Base-by-base conservation (phyloP, 2,329 filamentous ascomycete genomes). In the Cladosporium cucumerinum region DNA sequence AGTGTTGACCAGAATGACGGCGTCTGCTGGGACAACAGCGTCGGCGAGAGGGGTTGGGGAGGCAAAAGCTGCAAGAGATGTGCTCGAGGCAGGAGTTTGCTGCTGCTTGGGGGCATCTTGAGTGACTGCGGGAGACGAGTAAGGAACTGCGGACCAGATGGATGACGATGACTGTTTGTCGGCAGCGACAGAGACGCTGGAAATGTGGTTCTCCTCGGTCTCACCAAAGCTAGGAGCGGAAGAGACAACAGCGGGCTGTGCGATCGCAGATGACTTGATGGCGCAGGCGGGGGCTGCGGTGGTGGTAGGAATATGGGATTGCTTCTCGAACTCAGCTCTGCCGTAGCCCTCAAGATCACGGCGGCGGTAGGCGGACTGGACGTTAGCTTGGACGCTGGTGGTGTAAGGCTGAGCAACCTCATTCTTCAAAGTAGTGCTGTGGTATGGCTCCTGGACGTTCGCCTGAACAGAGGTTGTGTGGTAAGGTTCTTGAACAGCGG, bases 321-420 rank as follows among this genome's bases (percentile, higher is more conserved):
- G 28, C 58, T 61, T 61, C n/a, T 49, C 46, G 60, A 55, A 62
- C 36, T 62, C 60, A 21, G 60, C 60, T 25, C 55, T 54, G 49
- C 60, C 60, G 49, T 62, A 62, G 25, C 60, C 60, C 12, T 61
- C 11, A 18, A 49, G n/a, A 21, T 49, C 58, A 11, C 30, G 25
- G 12, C 58, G 58, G 30, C 49, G 28, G 49, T 52, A 52, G 25
- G 49, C 25, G 18, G 25, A 26, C 11, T 52, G 49, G 16, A 52
- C 49, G 49, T 26, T 28, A 52, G 49, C 49, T 14, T 52, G 49
- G 12, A 52, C 49, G 25, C 25, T 52, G 5, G 49, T 52, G 25
- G n/a, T n/a, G 49, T 52, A 46, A 46, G 39, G 39, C 39, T 46
- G 39, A 12, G 39, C 39, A 12, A 46, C 39, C 39, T 46, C 39